Evolutionary conservation across 169 alveolate species (phyloP).

Genomic region (Cytauxzoon felis): DNA sequence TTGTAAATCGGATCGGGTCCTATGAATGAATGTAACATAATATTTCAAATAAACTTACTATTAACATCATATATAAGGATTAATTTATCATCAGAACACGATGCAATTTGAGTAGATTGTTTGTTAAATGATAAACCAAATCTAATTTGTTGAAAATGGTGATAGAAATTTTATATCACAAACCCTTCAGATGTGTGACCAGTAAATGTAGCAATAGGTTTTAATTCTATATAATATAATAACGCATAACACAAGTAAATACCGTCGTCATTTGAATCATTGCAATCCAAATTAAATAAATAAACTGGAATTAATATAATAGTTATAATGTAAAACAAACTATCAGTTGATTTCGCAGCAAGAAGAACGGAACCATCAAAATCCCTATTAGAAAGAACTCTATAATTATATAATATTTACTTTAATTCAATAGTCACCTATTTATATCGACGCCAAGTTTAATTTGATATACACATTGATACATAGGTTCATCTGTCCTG

Average conservation of each 20-base stretch:
- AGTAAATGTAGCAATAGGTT: constrained; percentile 13
- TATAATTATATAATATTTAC: not conserved
- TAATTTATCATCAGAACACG: constrained; percentile 57
- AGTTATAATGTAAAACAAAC: not conserved
- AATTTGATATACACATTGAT: constrained; percentile 42
- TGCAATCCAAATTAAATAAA: constrained; percentile 23
- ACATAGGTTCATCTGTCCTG: constrained; percentile 41
- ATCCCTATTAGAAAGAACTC: constrained; percentile 34
- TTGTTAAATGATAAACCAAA: constrained; percentile 56
- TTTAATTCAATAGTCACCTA: constrained; percentile 12
- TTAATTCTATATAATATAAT: constrained; percentile 2
- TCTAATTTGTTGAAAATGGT: not conserved
- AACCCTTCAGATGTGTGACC: constrained; percentile 60
- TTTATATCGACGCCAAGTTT: constrained; percentile 28
- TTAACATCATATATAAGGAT: constrained; percentile 37
- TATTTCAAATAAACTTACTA: constrained; percentile 5
- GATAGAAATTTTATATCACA: not conserved
- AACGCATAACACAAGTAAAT: not conserved
- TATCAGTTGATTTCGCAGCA: constrained; percentile 53
- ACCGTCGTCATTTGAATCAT: constrained; percentile 12
- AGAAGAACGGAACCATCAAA: constrained; percentile 20
- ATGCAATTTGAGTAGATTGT: constrained; percentile 16
- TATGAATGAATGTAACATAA: not conserved
- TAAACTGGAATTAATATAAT: constrained; percentile 11
- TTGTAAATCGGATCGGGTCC: constrained; percentile 12